A percentile compares a stretch with the other conserved stretches of the same genome.
phyloP scores from a whole-genome alignment of 345 rosid genomes.

The Melastoma malabathricum region DNA sequence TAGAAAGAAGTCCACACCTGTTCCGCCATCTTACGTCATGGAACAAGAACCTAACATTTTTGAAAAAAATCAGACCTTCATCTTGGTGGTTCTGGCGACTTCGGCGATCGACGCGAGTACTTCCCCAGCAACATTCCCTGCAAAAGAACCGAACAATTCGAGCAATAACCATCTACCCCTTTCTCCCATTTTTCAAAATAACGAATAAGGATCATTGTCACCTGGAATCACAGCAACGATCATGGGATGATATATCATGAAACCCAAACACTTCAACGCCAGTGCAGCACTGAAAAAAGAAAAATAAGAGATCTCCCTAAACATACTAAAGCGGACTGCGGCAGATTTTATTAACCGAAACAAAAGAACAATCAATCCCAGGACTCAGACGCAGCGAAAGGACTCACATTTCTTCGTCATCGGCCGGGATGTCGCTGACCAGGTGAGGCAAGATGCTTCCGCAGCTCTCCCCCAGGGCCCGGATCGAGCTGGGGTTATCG shows the following conservation, averaged over 20 bases:
- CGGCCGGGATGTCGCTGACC: conserved; percentile 15
- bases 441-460: conserved; percentile 10
- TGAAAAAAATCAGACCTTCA: conserved; percentile 21
- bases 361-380: not conserved
- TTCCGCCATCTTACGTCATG: not conserved
- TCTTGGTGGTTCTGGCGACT: conserved; percentile 23
- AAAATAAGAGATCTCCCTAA: not conserved
- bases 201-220: conserved; percentile 1
- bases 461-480: conserved; percentile 18
- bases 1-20: too few relatives aligned
- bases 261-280: conserved; percentile 54
- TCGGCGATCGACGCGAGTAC: conserved; percentile 25
- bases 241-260: conserved; percentile 37
- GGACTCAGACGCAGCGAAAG: not conserved
- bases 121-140: conserved; percentile 21
- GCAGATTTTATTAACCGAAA: not conserved
- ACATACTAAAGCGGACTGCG: not conserved
- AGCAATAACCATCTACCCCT: not conserved
- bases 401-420: conserved; percentile 36
- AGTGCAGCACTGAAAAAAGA: conserved; percentile 24
- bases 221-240: conserved; percentile 26
- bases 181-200: not conserved
- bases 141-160: conserved; percentile 4
- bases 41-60: too few relatives aligned
- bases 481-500: conserved; percentile 16